Evolutionary conservation across 129 eudicot species (phyloP).

Genomic region (Centaurea solstitialis): DNA sequence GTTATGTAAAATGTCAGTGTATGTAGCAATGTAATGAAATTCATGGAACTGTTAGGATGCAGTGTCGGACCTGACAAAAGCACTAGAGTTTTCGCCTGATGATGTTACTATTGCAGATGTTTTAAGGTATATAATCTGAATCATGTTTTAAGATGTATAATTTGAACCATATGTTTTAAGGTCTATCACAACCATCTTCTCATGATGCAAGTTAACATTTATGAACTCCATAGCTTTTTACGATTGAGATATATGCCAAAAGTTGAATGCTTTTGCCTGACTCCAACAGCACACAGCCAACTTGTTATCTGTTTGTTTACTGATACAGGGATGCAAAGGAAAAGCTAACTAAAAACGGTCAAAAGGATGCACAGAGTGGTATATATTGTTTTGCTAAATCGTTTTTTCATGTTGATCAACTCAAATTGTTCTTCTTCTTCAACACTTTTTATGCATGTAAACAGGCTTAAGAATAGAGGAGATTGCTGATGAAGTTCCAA

Average conservation of each 20-base stretch:
- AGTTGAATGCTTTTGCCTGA: background rate
- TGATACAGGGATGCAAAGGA: constrained; percentile 65
- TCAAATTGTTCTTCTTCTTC: background rate
- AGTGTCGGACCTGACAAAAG: constrained; percentile 70
- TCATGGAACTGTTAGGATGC: constrained; percentile 51
- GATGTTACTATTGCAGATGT: constrained; percentile 94
- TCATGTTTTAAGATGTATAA: constrained; percentile 67
- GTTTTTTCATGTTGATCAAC: background rate
- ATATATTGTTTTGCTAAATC: constrained; percentile 11
- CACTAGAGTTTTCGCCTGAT: constrained; percentile 85
- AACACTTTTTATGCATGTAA: constrained; percentile 1
- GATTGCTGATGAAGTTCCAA: constrained; percentile 65
- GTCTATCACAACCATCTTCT: too few species aligned
- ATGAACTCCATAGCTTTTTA: too few species aligned
- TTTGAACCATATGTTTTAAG: too few species aligned
- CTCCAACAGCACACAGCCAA: background rate
- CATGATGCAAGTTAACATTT: too few species aligned
- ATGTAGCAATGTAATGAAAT: constrained; percentile 11
- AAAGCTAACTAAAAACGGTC: constrained; percentile 51
- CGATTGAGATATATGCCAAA: background rate
- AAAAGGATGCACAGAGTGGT: constrained; percentile 55
- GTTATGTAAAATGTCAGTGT: background rate
- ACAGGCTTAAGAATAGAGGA: constrained; percentile 88
- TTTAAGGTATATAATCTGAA: constrained; percentile 54
- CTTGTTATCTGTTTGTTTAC: background rate